These are phyloP conservation scores for Fraxinus floribunda DNA, from an alignment of 305 asterid species.

Conservation along the genomic window DNA sequence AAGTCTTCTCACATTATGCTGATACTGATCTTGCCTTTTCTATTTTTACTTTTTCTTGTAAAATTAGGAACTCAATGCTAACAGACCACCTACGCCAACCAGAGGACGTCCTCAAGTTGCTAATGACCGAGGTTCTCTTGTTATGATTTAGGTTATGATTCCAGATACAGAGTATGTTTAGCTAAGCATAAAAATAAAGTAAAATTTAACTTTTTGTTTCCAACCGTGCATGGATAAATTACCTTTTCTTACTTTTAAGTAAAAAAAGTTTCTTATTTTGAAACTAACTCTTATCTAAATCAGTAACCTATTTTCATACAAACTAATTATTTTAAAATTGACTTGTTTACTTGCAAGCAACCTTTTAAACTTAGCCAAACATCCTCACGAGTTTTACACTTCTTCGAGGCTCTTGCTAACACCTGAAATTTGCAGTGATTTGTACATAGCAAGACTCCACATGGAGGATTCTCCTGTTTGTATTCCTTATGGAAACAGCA, in stretches of 20 bases:
- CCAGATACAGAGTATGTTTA: constrained; percentile 24
- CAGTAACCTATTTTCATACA: background rate
- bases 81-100: constrained; percentile 96
- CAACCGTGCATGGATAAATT: background rate
- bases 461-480: constrained; percentile 29
- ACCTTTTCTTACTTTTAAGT: background rate
- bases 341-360: background rate
- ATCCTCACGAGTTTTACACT: constrained; percentile 11
- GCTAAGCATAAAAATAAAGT: background rate
- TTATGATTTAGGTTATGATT: constrained; percentile 61
- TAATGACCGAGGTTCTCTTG: constrained; percentile 88
- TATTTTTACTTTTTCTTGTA: background rate
- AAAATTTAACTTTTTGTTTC: background rate
- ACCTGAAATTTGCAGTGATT: constrained; percentile 56
- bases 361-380: constrained; percentile 3
- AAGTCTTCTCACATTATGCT: constrained; percentile 4
- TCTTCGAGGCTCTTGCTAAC: constrained; percentile 53
- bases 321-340: background rate
- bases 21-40: constrained; percentile 10
- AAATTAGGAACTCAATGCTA: constrained; percentile 87
- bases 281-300: background rate
- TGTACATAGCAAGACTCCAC: constrained; percentile 62
- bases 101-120: constrained; percentile 95
- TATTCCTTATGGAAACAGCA: constrained; percentile 14
- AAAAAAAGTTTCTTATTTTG: constrained; percentile 15